Conservation (phyloP, 331 rosid genomes). For the Telfairia occidentalis region DNA sequence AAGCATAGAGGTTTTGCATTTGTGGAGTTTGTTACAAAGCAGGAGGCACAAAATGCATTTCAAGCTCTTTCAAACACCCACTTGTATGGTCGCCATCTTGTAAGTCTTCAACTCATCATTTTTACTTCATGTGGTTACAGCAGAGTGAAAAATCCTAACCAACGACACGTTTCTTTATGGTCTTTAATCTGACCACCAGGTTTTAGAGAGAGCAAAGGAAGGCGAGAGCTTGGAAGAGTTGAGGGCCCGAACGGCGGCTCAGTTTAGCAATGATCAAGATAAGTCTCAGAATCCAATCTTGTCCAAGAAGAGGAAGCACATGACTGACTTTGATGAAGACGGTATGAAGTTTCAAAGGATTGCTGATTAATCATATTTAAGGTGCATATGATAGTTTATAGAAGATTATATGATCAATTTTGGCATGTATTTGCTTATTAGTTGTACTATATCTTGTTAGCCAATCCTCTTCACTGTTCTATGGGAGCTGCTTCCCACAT, state of each 20-base stretch:
- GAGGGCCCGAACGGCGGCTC: constrained; percentile 62
- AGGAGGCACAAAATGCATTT: constrained; percentile 67
- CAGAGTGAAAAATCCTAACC: background rate
- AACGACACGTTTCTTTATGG: background rate
- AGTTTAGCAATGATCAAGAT: constrained; percentile 38
- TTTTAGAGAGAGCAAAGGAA: constrained; percentile 83
- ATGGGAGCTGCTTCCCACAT: constrained; percentile 10
- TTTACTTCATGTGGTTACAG: background rate
- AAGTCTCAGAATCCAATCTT: constrained; percentile 33
- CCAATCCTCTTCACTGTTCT: constrained; percentile 10
- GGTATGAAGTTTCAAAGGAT: constrained; percentile 38
- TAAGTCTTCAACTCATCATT: constrained; percentile 29
- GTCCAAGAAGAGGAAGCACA: constrained; percentile 64
- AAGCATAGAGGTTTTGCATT: constrained; percentile 90
- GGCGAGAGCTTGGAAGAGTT: constrained; percentile 81
- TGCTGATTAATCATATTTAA: constrained; percentile 20
- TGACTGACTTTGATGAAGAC: constrained; percentile 38
- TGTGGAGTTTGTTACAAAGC: constrained; percentile 83
- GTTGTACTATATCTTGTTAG: background rate
- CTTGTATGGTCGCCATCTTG: constrained; percentile 81
- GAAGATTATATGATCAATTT: background rate
- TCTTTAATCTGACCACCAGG: constrained; percentile 24
- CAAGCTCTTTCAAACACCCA: constrained; percentile 76
- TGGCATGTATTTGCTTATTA: background rate
- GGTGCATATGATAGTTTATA: background rate